A percentile compares a stretch with the other conserved stretches of the same genome.
Evolutionary conservation across 176 grass and related monocot genomes (phyloP).

Genomic region (Carex littledalei): DNA sequence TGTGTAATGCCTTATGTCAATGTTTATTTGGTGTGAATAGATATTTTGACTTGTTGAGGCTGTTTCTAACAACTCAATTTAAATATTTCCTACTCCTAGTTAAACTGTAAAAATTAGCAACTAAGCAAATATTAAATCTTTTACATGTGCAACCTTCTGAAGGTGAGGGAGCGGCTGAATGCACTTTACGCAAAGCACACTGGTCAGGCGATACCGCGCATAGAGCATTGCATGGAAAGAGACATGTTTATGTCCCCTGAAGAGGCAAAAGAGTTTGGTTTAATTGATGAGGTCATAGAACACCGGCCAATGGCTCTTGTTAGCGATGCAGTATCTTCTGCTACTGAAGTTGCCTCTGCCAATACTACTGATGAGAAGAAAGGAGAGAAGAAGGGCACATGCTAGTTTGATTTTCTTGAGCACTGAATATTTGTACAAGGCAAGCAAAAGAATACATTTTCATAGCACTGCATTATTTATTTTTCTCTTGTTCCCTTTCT

Average conservation of each 20-base stretch:
- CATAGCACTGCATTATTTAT: too few relatives aligned
- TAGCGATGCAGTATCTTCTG: conserved; percentile 34
- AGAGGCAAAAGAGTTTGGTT: conserved; percentile 73
- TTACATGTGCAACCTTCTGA: neutral
- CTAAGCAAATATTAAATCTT: neutral
- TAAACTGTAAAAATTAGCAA: neutral
- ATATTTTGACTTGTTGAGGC: neutral
- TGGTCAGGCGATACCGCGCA: conserved; percentile 39
- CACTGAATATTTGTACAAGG: too few relatives aligned
- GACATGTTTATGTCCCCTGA: conserved; percentile 92
- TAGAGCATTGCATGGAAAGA: conserved; percentile 78
- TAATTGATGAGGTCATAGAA: conserved; percentile 95
- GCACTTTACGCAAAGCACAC: conserved; percentile 81
- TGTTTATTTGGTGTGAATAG: neutral
- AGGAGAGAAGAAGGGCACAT: conserved; percentile 10
- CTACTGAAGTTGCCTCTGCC: neutral
- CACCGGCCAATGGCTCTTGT: conserved; percentile 56
- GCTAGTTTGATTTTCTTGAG: too few relatives aligned
- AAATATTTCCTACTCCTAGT: neutral
- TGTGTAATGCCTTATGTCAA: neutral
- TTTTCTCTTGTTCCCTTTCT: neutral
- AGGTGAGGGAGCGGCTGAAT: conserved; percentile 74
- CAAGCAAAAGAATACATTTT: too few relatives aligned
- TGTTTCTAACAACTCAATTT: conserved; percentile 1
- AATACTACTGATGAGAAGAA: conserved; percentile 13